phyloP scores from a whole-genome alignment of 345 rosid genomes.

The Salix brachista region DNA sequence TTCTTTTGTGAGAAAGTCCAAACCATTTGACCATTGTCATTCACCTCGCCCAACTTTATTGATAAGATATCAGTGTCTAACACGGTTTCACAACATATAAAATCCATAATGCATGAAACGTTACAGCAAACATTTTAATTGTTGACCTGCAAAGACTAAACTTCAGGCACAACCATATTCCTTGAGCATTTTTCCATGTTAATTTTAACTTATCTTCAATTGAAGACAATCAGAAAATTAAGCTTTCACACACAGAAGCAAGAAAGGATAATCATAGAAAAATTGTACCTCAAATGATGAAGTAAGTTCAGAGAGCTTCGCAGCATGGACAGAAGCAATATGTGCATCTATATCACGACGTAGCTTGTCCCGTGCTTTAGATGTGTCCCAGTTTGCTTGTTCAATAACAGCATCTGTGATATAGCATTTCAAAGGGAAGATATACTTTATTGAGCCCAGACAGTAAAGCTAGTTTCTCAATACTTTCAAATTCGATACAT shows the following conservation, averaged over 20 bases:
- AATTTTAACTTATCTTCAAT: not conserved
- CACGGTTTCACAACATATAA: slow-evolving; percentile 1
- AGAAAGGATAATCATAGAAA: not conserved
- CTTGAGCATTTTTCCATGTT: not conserved
- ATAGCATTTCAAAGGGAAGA: not conserved
- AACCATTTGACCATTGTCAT: not conserved
- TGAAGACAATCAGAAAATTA: not conserved
- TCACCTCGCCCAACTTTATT: not conserved
- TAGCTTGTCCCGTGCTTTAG: slow-evolving; percentile 73
- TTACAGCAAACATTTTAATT: not conserved
- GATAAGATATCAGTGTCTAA: not conserved
- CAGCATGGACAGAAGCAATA: slow-evolving; percentile 68
- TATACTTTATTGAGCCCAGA: not conserved
- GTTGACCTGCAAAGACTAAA: not conserved
- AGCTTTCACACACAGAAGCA: not conserved
- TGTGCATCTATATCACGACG: slow-evolving; percentile 83
- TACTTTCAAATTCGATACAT: not conserved
- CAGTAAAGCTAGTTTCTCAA: not conserved
- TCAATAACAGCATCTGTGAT: slow-evolving; percentile 72
- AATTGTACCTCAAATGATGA: slow-evolving; percentile 65
- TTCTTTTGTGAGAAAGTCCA: not conserved
- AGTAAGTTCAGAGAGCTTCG: slow-evolving; percentile 76
- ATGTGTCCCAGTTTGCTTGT: slow-evolving; percentile 90
- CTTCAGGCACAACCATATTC: not conserved
- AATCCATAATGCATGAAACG: not conserved